Conservation (phyloP, 2,329 filamentous ascomycete genomes). For the Ophiocordyceps unilateralis region DNA sequence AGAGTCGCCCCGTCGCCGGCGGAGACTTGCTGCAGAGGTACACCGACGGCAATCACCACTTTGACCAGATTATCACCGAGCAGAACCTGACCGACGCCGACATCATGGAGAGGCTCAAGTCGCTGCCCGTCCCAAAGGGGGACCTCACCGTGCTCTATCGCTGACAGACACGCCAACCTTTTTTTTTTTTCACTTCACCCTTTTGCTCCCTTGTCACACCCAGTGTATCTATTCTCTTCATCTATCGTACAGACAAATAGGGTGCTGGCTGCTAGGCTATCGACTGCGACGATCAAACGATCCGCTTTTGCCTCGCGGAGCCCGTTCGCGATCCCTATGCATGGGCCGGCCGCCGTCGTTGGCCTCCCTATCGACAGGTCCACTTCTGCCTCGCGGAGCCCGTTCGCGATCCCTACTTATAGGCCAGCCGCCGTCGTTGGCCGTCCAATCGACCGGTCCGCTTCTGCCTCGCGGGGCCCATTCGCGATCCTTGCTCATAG, state of each 20-base stretch:
- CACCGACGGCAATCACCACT: conserved; percentile 56
- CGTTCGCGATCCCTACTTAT: neutral
- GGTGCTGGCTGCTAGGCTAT: neutral
- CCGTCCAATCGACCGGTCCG: too few relatives aligned
- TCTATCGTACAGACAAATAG: neutral
- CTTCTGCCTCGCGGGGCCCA: too few relatives aligned
- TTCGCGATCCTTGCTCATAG: too few relatives aligned
- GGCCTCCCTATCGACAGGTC: too few relatives aligned
- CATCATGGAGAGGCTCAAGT: conserved; percentile 51
- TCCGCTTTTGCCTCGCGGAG: too few relatives aligned
- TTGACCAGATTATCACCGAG: conserved; percentile 72
- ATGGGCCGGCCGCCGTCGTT: too few relatives aligned
- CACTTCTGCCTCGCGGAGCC: neutral
- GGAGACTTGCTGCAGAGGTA: conserved; percentile 45
- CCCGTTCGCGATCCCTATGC: too few relatives aligned
- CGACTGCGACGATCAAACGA: neutral
- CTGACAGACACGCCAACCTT: conserved; percentile 11
- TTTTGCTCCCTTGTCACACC: too few relatives aligned
- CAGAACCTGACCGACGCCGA: conserved; percentile 52
- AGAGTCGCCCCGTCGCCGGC: conserved; percentile 21
- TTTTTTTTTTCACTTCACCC: too few relatives aligned
- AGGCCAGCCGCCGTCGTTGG: too few relatives aligned
- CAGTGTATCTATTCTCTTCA: neutral
- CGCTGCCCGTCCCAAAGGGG: conserved; percentile 30
- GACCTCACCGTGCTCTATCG: conserved; percentile 38